These are phyloP conservation scores for Oryza australiensis DNA, from an alignment of 176 grass and related monocot genomes.

Conservation along the genomic window DNA sequence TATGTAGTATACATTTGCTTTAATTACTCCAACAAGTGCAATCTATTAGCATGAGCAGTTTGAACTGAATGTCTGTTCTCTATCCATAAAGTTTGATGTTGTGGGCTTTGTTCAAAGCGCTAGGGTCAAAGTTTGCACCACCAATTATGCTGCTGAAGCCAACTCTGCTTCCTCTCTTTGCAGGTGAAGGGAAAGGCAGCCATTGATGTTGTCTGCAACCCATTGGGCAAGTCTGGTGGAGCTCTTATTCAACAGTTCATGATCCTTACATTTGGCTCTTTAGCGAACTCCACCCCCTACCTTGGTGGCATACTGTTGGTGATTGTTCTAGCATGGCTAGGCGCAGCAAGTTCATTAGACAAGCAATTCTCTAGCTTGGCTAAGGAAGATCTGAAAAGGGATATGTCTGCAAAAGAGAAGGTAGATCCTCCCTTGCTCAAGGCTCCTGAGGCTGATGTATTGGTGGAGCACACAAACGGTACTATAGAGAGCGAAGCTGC, in stretches of 20 bases:
- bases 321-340: conserved; percentile 76
- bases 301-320: conserved; percentile 73
- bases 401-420: conserved; percentile 43
- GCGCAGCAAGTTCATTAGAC: conserved; percentile 65
- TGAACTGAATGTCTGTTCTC: background rate
- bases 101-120: background rate
- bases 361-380: conserved; percentile 82
- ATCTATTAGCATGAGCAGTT: background rate
- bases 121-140: conserved; percentile 23
- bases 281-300: conserved; percentile 88
- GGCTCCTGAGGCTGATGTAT: conserved; percentile 25
- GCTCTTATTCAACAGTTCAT: conserved; percentile 85
- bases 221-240: conserved; percentile 88
- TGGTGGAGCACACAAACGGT: conserved; percentile 43
- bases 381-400: conserved; percentile 55
- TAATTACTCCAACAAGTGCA: conserved; percentile 6
- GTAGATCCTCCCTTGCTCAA: conserved; percentile 29
- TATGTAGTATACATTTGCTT: too few species aligned
- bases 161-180: conserved; percentile 29
- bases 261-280: conserved; percentile 82
- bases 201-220: conserved; percentile 90
- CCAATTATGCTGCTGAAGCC: background rate
- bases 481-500: background rate
- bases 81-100: background rate
- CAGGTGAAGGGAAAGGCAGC: conserved; percentile 94